These are phyloP conservation scores for Serendipita vermifera DNA, from an alignment of 768 basidiomycete genomes.

Conservation along the genomic window DNA sequence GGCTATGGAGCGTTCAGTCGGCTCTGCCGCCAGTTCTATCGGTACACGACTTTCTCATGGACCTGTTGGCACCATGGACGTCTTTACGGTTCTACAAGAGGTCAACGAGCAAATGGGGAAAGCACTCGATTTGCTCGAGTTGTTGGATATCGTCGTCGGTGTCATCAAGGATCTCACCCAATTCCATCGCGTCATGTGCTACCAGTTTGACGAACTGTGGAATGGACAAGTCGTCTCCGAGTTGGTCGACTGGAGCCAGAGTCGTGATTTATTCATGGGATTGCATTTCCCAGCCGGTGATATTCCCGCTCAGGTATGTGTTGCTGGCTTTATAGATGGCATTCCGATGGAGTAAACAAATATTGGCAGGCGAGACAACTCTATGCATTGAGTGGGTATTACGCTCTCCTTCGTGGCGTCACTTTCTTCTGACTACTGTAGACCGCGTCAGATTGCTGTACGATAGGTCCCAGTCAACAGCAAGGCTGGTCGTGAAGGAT, in stretches of 20 bases:
- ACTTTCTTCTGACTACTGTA: slow-evolving; percentile 17
- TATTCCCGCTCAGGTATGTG: slow-evolving; percentile 52
- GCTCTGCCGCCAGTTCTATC: slow-evolving; percentile 10
- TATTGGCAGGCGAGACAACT: slow-evolving; percentile 16
- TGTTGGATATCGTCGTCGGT: slow-evolving; percentile 61
- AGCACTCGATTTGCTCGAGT: slow-evolving; percentile 50
- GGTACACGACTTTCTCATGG: background rate
- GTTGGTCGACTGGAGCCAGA: slow-evolving; percentile 62
- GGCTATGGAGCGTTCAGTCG: slow-evolving; percentile 5
- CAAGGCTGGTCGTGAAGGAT: slow-evolving; percentile 51
- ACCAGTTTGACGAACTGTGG: slow-evolving; percentile 72
- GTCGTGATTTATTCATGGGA: slow-evolving; percentile 59
- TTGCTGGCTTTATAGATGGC: background rate
- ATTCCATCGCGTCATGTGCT: slow-evolving; percentile 69
- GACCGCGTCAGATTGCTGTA: slow-evolving; percentile 71
- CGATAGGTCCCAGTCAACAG: slow-evolving; percentile 57
- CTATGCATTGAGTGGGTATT: slow-evolving; percentile 15
- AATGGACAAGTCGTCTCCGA: slow-evolving; percentile 71
- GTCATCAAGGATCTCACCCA: slow-evolving; percentile 65
- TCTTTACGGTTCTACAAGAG: slow-evolving; percentile 64
- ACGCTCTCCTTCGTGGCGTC: slow-evolving; percentile 5
- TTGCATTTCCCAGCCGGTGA: slow-evolving; percentile 58
- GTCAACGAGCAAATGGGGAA: slow-evolving; percentile 68
- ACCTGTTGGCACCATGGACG: slow-evolving; percentile 50
- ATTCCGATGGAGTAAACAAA: background rate